A percentile compares a stretch with the other conserved stretches of the same genome.
Conservation (phyloP, 2,329 filamentous ascomycete genomes). For the Dothideomycetes sp. region DNA sequence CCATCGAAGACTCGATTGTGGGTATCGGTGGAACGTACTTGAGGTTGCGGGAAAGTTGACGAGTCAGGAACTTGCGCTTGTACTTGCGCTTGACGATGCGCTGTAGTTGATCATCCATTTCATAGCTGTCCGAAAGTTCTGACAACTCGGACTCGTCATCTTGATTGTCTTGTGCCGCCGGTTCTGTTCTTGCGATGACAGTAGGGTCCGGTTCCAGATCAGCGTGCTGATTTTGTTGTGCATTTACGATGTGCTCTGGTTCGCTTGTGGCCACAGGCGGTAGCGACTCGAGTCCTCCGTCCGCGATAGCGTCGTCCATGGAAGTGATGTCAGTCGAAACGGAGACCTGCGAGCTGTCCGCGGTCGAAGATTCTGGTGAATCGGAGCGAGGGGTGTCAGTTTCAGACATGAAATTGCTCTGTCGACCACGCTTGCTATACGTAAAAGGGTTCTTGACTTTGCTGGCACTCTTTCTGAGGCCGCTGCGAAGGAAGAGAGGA, state of each 20-base stretch:
- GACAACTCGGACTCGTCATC: constrained; percentile 24
- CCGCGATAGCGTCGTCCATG: constrained; percentile 5
- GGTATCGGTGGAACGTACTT: constrained; percentile 12
- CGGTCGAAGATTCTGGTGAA: constrained; percentile 9
- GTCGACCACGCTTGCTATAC: not conserved
- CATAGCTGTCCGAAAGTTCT: constrained; percentile 26
- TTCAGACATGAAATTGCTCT: constrained; percentile 1
- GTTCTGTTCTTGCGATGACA: constrained; percentile 4
- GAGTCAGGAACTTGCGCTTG: constrained; percentile 8
- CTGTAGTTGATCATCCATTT: constrained; percentile 26
- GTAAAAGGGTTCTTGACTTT: not conserved
- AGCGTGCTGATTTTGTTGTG: not conserved
- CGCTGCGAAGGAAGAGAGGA: not conserved
- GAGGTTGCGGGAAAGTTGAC: constrained; percentile 10
- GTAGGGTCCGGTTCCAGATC: not conserved
- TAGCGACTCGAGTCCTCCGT: not conserved
- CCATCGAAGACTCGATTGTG: constrained; percentile 15
- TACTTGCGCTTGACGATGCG: constrained; percentile 25
- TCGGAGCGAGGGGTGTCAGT: constrained; percentile 7
- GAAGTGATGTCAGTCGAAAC: constrained; percentile 10
- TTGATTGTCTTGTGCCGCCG: constrained; percentile 4
- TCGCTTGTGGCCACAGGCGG: not conserved
- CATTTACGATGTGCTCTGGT: not conserved
- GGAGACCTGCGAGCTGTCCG: constrained; percentile 9
- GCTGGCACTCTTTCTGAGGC: not conserved